Evolutionary conservation across 2,329 filamentous ascomycete species (phyloP), one percentile per base, ranked within the genome.

Genomic region (Fusarium hostae): DNA sequence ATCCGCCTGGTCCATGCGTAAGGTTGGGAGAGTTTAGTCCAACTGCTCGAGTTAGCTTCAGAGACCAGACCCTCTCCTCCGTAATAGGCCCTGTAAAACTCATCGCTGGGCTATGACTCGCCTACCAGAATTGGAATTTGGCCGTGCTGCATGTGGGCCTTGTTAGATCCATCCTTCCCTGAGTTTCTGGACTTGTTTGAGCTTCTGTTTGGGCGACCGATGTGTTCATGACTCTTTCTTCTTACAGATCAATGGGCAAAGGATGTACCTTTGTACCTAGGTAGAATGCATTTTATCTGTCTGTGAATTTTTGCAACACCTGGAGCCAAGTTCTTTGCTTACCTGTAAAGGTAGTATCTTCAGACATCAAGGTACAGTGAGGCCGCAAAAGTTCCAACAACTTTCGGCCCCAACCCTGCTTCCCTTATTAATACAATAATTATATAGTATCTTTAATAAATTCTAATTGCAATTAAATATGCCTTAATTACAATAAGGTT

Each of bases 121-220:
- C 45, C 51, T 63, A 68, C 64, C 40, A 63, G 9, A 64, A 37
- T 24, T 52, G 63, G 62, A 51, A 48, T 48, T 37, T 44, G 39
- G 45, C 66, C 51, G 56, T 44, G 44, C 16, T 63, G 13, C 48
- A 50, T 50, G 45, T 51, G 52, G 52, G 18, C n/a, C 43, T 43
- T 50, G 40, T 41, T 22, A 56, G 22, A 20, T 48, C 24, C 26
- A 24, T 9, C 45, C 34, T 28, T 51, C 20, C 44, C 63, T 40
- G 32, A 24, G 45, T 48, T 66, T 64, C 35, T 47, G 28, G 45
- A 30, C 24, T 37, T 41, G 51, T 26, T 69, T 35, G 55, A 56
- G 58, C 26, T 52, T 48, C 56, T 51, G 39, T 47, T 72, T 70
- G 28, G 55, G 64, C 35, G 51, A 58, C 45, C 68, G 45, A 65